Percentiles rank a stretch among this genome's conserved stretches.
Conservation (phyloP, 2,329 filamentous ascomycete genomes). For the Ophiostoma sp. region DNA sequence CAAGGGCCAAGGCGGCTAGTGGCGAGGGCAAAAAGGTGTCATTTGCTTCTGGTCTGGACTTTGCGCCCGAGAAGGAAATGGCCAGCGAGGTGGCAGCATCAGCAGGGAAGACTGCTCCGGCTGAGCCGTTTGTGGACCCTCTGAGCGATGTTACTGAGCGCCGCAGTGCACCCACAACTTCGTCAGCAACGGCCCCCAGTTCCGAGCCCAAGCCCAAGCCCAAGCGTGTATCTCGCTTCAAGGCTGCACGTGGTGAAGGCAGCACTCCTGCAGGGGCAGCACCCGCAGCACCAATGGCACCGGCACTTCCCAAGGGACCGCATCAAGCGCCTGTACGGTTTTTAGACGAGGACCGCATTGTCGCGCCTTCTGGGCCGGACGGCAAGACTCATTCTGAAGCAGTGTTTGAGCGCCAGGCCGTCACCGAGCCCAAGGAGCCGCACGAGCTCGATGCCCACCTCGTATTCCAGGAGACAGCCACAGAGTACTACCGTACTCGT, state of each 20-base stretch:
- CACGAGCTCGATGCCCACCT: slow-evolving; percentile 68
- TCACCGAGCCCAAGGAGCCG: slow-evolving; percentile 38
- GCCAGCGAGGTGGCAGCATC: background rate
- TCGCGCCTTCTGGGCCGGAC: slow-evolving; percentile 42
- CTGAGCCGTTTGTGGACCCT: slow-evolving; percentile 27
- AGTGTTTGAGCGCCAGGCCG: slow-evolving; percentile 51
- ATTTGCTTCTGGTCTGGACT: slow-evolving; percentile 71
- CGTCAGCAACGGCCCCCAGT: background rate
- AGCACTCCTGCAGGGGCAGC: slow-evolving; percentile 16
- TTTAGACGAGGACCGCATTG: slow-evolving; percentile 33
- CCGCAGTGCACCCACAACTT: slow-evolving; percentile 14
- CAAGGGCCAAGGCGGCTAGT: slow-evolving; percentile 18
- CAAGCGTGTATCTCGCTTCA: slow-evolving; percentile 51
- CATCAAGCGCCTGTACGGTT: slow-evolving; percentile 42
- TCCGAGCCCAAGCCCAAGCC: slow-evolving; percentile 26
- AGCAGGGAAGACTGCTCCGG: background rate
- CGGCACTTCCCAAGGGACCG: slow-evolving; percentile 39
- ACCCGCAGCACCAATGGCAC: background rate
- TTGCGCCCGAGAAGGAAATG: slow-evolving; percentile 43
- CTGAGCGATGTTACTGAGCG: slow-evolving; percentile 33
- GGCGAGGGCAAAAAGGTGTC: slow-evolving; percentile 63
- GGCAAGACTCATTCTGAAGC: slow-evolving; percentile 55
- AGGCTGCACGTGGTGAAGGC: slow-evolving; percentile 36
- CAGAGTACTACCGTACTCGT: slow-evolving; percentile 76
- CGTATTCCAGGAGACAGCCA: slow-evolving; percentile 69